Conservation (phyloP, 2,329 filamentous ascomycete genomes). For the Zymoseptoria brevis region DNA sequence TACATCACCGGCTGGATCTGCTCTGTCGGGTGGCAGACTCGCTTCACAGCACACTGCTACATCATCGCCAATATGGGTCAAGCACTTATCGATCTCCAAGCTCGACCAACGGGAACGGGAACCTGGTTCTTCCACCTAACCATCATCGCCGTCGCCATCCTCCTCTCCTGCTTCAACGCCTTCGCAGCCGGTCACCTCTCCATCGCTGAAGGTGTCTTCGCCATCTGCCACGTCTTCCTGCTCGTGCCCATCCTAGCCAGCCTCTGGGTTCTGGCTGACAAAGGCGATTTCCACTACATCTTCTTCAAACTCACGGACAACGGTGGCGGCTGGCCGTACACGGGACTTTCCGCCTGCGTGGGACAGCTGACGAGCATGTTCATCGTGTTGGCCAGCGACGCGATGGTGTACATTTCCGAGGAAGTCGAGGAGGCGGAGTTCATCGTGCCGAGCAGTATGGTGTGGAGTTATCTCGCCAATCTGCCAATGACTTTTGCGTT, state of each 20-base stretch:
- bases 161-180: conserved; percentile 23
- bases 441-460: conserved; percentile 36
- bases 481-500: conserved; percentile 22
- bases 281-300: conserved; percentile 13
- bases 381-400: conserved; percentile 27
- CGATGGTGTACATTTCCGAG: conserved; percentile 37
- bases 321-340: conserved; percentile 33
- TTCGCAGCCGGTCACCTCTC: conserved; percentile 24
- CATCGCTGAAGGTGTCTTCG: conserved; percentile 24
- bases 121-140: conserved; percentile 22
- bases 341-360: conserved; percentile 32
- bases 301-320: conserved; percentile 33
- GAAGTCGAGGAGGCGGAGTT: conserved; percentile 37
- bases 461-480: conserved; percentile 34
- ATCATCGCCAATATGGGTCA: conserved; percentile 41
- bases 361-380: conserved; percentile 33
- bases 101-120: conserved; percentile 19
- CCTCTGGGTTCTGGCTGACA: conserved; percentile 22
- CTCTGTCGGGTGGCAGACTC: conserved; percentile 36
- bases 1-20: conserved; percentile 35
- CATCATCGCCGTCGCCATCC: conserved; percentile 16
- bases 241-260: conserved; percentile 27
- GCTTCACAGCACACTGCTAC: conserved; percentile 37
- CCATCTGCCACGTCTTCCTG: conserved; percentile 27
- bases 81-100: conserved; percentile 38